These are phyloP conservation scores for Zanthoxylum bungeanum DNA, from an alignment of 345 rosid species.

Conservation along the genomic window DNA sequence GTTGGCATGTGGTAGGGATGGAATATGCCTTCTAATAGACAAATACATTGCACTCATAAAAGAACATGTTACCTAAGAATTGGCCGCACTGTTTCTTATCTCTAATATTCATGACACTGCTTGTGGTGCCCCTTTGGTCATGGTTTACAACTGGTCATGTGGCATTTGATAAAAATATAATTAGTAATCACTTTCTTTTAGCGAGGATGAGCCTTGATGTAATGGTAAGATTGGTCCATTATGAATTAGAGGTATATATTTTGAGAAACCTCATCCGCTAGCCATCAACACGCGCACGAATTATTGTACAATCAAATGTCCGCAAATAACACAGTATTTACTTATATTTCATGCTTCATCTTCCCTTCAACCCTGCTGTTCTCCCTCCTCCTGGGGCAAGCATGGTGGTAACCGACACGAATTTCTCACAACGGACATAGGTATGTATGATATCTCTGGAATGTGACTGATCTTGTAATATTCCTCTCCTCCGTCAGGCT, in stretches of 20 bases:
- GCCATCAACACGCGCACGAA: background rate
- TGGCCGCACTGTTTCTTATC: background rate
- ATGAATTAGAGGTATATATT: too few species aligned
- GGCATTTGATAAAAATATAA: background rate
- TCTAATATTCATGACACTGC: background rate
- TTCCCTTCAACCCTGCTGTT: background rate
- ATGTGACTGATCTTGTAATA: slow-evolving; percentile 38
- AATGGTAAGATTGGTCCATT: too few species aligned
- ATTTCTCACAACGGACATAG: slow-evolving; percentile 15
- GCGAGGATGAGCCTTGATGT: too few species aligned
- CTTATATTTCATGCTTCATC: slow-evolving; percentile 9
- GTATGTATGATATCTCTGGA: slow-evolving; percentile 24
- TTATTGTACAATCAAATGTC: background rate
- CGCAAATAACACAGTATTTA: background rate
- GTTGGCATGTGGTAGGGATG: background rate
- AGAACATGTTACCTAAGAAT: too few species aligned
- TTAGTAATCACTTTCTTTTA: too few species aligned
- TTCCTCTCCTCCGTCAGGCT: slow-evolving; percentile 39
- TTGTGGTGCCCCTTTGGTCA: background rate
- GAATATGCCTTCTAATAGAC: background rate
- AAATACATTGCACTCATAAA: background rate
- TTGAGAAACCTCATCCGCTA: too few species aligned
- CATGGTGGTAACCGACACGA: background rate
- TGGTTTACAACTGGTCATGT: background rate
- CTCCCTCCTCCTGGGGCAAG: too few species aligned